Conservation (phyloP, 371 early-diverging fungal species). For the Neoconidiobolus thromboides region DNA sequence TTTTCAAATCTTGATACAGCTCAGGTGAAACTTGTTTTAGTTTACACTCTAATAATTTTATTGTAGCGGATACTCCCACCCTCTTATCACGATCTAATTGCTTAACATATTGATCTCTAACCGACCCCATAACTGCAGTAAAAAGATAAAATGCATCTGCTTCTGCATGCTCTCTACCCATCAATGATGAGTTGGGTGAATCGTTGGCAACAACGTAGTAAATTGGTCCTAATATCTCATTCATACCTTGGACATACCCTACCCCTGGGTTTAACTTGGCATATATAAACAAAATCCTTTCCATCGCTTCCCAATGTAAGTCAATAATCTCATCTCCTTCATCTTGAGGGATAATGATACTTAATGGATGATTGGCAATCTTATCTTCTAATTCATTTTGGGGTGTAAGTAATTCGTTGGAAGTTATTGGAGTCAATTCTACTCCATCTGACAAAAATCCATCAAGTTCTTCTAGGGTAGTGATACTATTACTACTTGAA, state of each 20-base stretch:
- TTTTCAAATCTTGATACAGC: conserved; percentile 35
- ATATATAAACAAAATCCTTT: conserved; percentile 62
- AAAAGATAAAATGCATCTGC: conserved; percentile 74
- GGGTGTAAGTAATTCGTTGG: not conserved
- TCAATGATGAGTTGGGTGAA: conserved; percentile 11
- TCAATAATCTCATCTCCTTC: conserved; percentile 13
- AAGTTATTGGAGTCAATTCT: not conserved
- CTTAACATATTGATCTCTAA: conserved; percentile 62
- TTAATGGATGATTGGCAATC: not conserved
- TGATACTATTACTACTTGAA: not conserved
- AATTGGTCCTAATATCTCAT: conserved; percentile 64
- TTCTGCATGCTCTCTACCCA: conserved; percentile 41
- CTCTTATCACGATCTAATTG: conserved; percentile 34
- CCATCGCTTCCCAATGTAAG: conserved; percentile 68
- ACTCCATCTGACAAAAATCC: not conserved
- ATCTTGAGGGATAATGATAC: not conserved
- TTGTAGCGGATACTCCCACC: conserved; percentile 38
- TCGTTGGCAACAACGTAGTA: conserved; percentile 65
- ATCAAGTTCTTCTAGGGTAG: not conserved
- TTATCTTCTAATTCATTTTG: not conserved
- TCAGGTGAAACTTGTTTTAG: conserved; percentile 33
- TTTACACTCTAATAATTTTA: conserved; percentile 33
- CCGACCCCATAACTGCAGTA: conserved; percentile 44
- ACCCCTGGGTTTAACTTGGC: conserved; percentile 71
- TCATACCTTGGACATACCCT: conserved; percentile 84